Conservation (phyloP, 345 rosid genomes). For the Trapa incisa region DNA sequence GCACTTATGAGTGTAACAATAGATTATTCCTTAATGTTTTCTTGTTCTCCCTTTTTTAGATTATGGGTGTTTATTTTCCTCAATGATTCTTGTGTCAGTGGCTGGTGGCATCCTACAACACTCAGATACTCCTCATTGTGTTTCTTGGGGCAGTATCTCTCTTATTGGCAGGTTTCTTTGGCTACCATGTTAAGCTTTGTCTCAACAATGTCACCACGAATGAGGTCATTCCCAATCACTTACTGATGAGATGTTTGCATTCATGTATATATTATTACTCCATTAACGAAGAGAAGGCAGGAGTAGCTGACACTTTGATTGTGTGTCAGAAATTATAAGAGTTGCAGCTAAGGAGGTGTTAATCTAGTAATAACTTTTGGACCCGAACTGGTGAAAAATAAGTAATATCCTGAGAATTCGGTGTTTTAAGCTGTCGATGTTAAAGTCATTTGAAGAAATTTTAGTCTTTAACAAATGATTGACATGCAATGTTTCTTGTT, state of each 20-base stretch:
- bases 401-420: background rate
- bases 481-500: too few relatives aligned
- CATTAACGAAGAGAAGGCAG: background rate
- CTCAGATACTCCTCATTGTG: constrained; percentile 75
- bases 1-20: background rate
- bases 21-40: background rate
- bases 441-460: too few relatives aligned
- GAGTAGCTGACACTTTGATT: background rate
- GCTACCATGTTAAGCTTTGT: constrained; percentile 68
- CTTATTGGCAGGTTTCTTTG: constrained; percentile 73
- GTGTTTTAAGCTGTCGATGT: background rate
- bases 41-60: background rate
- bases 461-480: too few relatives aligned
- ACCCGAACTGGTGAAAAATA: background rate
- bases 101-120: constrained; percentile 72
- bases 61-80: background rate
- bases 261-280: background rate
- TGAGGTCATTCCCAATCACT: constrained; percentile 34
- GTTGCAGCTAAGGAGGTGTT: background rate
- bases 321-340: background rate
- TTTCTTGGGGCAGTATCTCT: constrained; percentile 73
- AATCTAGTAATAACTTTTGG: background rate
- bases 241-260: background rate
- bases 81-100: constrained; percentile 34
- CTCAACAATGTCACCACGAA: constrained; percentile 80